phyloP scores from a whole-genome alignment of 2,329 filamentous ascomycete species.

The Scorias spongiosa region DNA sequence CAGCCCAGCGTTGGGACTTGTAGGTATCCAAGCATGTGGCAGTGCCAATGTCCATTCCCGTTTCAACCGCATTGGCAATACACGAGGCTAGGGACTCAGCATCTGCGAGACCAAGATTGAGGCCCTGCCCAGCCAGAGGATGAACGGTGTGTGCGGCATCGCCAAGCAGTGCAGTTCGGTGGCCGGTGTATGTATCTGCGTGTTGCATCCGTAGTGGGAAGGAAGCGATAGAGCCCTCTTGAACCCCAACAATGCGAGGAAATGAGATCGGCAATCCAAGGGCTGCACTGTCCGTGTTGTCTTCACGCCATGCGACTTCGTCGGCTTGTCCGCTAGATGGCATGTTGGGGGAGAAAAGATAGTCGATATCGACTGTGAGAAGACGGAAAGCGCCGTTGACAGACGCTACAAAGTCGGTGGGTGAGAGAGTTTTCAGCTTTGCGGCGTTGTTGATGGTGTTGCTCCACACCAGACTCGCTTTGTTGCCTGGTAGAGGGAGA shows the following conservation, averaged over 20 bases:
- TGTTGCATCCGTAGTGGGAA: constrained; percentile 88
- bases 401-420: constrained; percentile 64
- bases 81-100: constrained; percentile 61
- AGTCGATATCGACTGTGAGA: constrained; percentile 61
- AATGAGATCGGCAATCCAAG: constrained; percentile 25
- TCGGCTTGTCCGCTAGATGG: constrained; percentile 33
- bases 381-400: constrained; percentile 91
- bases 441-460: constrained; percentile 70
- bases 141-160: constrained; percentile 94
- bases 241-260: constrained; percentile 52
- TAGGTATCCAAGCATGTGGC: constrained; percentile 68
- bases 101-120: constrained; percentile 87
- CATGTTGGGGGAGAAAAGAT: constrained; percentile 51
- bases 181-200: constrained; percentile 81
- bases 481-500: constrained; percentile 71
- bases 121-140: constrained; percentile 81
- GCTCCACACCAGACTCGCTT: constrained; percentile 84
- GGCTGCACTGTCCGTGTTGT: constrained; percentile 44
- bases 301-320: constrained; percentile 72
- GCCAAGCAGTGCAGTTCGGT: constrained; percentile 81
- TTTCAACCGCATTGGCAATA: constrained; percentile 60
- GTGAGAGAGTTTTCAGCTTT: constrained; percentile 58
- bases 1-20: constrained; percentile 62
- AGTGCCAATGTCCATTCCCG: constrained; percentile 78
- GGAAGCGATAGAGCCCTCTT: constrained; percentile 66